Evolutionary conservation across 2,329 filamentous ascomycete species (phyloP), one percentile per base, ranked within the genome.

Genomic region (Cadophora luteo-olivacea): DNA sequence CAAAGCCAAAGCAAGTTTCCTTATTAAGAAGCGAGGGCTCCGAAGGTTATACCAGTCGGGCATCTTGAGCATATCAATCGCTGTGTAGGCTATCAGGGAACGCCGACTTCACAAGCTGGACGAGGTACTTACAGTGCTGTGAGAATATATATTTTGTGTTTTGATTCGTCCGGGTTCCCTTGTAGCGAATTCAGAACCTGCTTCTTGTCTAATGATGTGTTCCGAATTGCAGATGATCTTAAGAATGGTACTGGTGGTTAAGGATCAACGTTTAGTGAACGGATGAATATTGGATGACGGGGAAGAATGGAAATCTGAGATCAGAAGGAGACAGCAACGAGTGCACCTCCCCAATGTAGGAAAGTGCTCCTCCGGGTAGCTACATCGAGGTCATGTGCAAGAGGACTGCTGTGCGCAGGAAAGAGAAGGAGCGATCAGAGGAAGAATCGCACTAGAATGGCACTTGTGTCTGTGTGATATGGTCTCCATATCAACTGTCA

Each of bases 221-320:
- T 25, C 66, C 66, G 41, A 54, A 32, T 66, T 64, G 49, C 51
- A 61, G 58, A 68, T 57, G 33, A 33, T 62, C 60, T 41, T 67
- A 69, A 68, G 55, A 62, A 69, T 70, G 68, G 60, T 62, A 33
- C 48, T 24, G 38, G 54, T 58, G 36, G 36, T 58, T 41, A 61
- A 61, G 45, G 55, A 68, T 60, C 48, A 61, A 33, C 49, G 52
- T 32, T 24, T 19, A 54, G 36, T 61, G 57, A 54, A 24, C 32
- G 61, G 32, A 32, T 66, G 48, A 25, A 33, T 36, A 24, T 22
- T 38, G 64, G 12, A 22, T 51, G 24, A 63, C 57, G 48, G 61
- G 36, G 45, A 41, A 29, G 48, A 58, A 33, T 49, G 33, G 57
- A 57, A 55, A 36, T 38, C 24, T 45, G 38, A 45, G 5, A 48